Base-by-base conservation (phyloP, 73 alveolate species). In the Symbiodinium natans region DNA sequence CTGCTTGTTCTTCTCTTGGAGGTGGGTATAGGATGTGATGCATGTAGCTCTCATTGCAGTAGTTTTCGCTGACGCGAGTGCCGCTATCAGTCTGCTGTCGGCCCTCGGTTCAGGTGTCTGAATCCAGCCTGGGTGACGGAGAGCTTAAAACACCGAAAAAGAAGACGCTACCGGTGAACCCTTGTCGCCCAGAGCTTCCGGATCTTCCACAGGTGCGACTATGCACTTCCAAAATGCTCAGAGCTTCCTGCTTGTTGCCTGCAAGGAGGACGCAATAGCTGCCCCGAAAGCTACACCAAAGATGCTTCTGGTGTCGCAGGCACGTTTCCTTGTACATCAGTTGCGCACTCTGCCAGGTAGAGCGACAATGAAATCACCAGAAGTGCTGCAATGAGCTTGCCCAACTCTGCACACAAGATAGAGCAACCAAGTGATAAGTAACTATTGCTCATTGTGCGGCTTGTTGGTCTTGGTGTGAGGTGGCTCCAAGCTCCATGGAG, bases 251-350 rank as follows among this genome's bases (percentile, higher is more conserved):
- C 1, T 13, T 46, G 59, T 46, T 46, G 59, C n/a, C 42, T 38
- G 8, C 13, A n/a, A 82, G 90, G 90, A 82, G 3, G 73, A 38
- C 68, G 6, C 48, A 19, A n/a, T 88, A 11, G 63, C 71, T 27
- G 86, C 95, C 7, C 95, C 95, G 27, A 48, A 88, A 27, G 95
- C 86, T 8, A 88, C 95, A 74, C 95, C 95, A 33, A 88, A 88
- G 86, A 38, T 63, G 42, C 86, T 88, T 29, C 11, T 63, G 46
- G 86, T 68, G 34, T 38, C 95, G 41, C 86, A 59, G 95, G 86
- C 11, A n/a, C 87, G 54, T 10, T 21, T 8, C 54, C 1, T 17
- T 0, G 54, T 23, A 54, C 94, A 41, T 46, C 27, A 52, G 71
- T 5, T 52, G 59, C n/a, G n/a, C n/a, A n/a, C n/a, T n/a, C n/a